A percentile compares a stretch with the other conserved stretches of the same genome.
These are phyloP conservation scores for Lobulomyces angularis DNA, from an alignment of 192 early-diverging fungal species.

Conservation along the genomic window DNA sequence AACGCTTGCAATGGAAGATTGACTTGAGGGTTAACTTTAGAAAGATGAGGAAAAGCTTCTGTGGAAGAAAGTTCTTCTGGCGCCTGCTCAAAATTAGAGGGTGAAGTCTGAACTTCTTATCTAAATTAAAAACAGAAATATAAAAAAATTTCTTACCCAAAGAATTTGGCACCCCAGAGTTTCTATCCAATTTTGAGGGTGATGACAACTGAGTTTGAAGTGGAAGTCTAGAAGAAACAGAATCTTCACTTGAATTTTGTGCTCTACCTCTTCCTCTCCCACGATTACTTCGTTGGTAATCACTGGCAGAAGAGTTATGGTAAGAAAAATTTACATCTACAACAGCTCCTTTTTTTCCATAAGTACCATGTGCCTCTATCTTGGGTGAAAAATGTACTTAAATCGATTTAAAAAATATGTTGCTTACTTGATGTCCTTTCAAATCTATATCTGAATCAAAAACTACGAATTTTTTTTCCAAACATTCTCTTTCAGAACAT, in stretches of 20 bases:
- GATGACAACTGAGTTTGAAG: no score
- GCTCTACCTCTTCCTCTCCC: constrained; percentile 13
- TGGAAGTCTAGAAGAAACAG: constrained; percentile 4
- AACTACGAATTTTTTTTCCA: constrained; percentile 92
- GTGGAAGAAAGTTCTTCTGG: no score
- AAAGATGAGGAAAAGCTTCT: no score
- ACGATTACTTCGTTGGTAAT: constrained; percentile 3
- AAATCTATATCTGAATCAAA: constrained; percentile 87
- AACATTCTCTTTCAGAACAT: constrained; percentile 66
- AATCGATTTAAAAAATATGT: constrained; percentile 13
- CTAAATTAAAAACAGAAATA: no score
- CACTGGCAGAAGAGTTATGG: background rate
- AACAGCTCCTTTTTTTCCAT: constrained; percentile 7
- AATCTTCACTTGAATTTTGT: background rate
- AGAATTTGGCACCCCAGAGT: no score
- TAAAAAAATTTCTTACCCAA: no score
- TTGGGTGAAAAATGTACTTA: constrained; percentile 4
- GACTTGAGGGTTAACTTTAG: no score
- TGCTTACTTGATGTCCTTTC: constrained; percentile 69
- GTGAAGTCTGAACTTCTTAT: no score
- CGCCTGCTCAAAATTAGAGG: no score
- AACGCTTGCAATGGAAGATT: no score
- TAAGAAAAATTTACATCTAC: constrained; percentile 6
- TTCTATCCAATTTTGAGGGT: no score
- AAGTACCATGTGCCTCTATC: no score